Percentiles rank a stretch among this genome's conserved stretches.
phyloP scores from a whole-genome alignment of 78 protist genomes.

The slime mould (Dictyostelium discoideum) region DNA sequence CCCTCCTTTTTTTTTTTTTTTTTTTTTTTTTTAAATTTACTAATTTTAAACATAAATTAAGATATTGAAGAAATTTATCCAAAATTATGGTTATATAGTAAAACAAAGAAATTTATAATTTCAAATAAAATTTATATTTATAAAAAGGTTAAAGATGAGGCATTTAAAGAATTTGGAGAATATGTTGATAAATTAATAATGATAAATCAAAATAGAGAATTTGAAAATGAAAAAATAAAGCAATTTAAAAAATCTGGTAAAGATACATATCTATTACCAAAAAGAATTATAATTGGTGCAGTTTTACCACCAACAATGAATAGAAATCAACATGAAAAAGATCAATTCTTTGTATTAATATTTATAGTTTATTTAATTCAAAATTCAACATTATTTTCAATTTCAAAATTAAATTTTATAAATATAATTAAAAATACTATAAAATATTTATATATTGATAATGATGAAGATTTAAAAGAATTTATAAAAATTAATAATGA shows the following conservation, averaged over 20 bases:
- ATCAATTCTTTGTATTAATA: slow-evolving; percentile 4
- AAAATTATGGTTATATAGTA: background rate
- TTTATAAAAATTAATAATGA: background rate
- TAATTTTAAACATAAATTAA: background rate
- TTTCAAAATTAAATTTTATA: background rate
- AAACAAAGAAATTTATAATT: slow-evolving; percentile 1
- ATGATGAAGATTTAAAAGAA: slow-evolving; percentile 1
- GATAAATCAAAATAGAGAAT: background rate
- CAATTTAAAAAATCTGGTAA: background rate
- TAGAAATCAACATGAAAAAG: background rate
- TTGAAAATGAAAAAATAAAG: background rate
- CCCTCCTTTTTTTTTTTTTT: background rate
- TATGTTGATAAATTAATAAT: background rate
- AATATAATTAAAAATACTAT: background rate
- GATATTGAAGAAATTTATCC: slow-evolving; percentile 6
- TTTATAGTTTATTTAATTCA: background rate
- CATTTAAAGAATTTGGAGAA: background rate
- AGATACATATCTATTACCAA: background rate
- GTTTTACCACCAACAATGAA: background rate
- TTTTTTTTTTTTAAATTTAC: background rate
- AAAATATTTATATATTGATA: background rate
- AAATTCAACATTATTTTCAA: slow-evolving; percentile 2
- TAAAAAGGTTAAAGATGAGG: background rate
- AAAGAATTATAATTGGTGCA: background rate
- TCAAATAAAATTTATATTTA: background rate